phyloP scores from a whole-genome alignment of 2,329 filamentous ascomycete genomes.

The Ophiostoma sp. region DNA sequence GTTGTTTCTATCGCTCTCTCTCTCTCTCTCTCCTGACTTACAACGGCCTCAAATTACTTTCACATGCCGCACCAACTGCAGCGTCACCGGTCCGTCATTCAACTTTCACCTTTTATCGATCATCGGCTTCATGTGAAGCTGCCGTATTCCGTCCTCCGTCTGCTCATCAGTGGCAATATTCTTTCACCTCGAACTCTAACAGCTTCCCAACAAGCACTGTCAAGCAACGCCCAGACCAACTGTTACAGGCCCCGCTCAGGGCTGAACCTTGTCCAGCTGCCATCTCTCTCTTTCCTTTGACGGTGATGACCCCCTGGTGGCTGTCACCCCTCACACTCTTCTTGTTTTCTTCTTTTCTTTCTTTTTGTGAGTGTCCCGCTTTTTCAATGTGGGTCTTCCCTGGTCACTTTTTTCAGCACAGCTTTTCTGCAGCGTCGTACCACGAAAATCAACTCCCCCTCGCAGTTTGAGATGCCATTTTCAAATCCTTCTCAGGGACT shows the following conservation, averaged over 20 bases:
- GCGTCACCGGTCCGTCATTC: not conserved
- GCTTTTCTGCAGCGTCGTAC: too few species aligned
- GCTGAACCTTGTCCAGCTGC: not conserved
- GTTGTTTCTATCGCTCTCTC: not conserved
- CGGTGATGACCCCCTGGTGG: not conserved
- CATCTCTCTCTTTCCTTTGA: not conserved
- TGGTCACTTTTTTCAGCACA: not conserved
- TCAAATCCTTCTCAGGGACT: too few species aligned
- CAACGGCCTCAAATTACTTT: not conserved
- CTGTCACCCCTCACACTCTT: not conserved
- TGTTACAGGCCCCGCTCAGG: not conserved
- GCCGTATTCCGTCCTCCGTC: not conserved
- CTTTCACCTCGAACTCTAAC: not conserved
- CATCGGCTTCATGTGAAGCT: not conserved
- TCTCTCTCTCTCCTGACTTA: not conserved
- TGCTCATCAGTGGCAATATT: not conserved
- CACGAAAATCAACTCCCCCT: too few species aligned
- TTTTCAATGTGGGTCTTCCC: not conserved
- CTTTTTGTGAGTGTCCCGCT: not conserved
- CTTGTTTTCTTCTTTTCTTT: not conserved
- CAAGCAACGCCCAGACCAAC: not conserved
- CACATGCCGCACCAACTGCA: not conserved
- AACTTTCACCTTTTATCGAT: not conserved
- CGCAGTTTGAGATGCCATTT: too few species aligned
- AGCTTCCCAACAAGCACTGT: not conserved